These are phyloP conservation scores for Adansonia madagascariensis DNA, from an alignment of 441 rosid genomes.

Conservation along the genomic window DNA sequence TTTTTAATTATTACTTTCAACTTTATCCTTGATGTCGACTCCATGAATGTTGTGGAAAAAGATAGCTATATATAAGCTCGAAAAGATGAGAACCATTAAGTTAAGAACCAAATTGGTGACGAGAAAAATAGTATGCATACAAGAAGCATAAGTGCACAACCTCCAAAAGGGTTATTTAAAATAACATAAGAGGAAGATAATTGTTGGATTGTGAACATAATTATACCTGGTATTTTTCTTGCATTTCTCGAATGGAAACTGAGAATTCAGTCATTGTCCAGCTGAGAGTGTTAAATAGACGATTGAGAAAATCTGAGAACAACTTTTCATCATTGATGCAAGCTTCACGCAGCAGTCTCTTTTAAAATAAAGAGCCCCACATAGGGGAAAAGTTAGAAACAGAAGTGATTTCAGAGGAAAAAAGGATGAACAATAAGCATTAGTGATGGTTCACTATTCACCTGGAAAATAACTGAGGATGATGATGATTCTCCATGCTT, in stretches of 20 bases:
- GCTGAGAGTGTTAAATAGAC: slow-evolving; percentile 89
- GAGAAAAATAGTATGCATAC: neutral
- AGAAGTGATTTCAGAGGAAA: slow-evolving; percentile 15
- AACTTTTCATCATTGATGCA: slow-evolving; percentile 65
- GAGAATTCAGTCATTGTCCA: slow-evolving; percentile 98
- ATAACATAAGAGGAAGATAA: neutral
- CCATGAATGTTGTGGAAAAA: neutral
- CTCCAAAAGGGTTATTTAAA: neutral
- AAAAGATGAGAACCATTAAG: neutral
- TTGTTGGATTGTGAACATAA: neutral
- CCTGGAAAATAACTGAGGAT: too few species aligned
- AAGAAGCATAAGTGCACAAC: slow-evolving; percentile 4
- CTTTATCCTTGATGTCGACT: neutral
- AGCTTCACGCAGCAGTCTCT: slow-evolving; percentile 82
- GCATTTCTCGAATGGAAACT: slow-evolving; percentile 89
- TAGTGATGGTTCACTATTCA: neutral
- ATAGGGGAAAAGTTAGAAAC: slow-evolving; percentile 5
- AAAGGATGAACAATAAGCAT: slow-evolving; percentile 12
- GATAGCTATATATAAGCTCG: neutral
- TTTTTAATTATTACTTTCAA: neutral
- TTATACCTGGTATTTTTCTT: slow-evolving; percentile 85
- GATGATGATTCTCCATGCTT: too few species aligned
- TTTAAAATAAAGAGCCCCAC: slow-evolving; percentile 24
- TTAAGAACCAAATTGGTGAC: neutral
- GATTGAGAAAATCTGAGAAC: slow-evolving; percentile 86